Conservation (phyloP, 345 rosid species). For the Hibiscus tridactylites region DNA sequence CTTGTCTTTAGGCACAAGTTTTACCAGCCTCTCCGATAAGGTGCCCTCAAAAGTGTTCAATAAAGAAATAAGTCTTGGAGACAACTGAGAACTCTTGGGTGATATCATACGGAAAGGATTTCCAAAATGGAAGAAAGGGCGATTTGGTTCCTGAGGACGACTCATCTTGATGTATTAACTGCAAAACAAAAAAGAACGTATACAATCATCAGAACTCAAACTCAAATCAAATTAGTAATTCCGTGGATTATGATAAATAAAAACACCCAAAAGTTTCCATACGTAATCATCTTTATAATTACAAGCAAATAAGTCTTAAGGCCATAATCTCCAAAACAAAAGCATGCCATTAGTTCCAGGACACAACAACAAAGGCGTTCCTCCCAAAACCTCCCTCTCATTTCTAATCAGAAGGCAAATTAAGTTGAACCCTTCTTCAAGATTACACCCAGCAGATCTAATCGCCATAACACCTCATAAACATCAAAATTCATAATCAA, state of each 20-base stretch:
- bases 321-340: neutral
- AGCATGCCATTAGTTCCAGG: neutral
- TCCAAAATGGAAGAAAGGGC: constrained; percentile 74
- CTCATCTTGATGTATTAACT: constrained; percentile 55
- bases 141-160: constrained; percentile 61
- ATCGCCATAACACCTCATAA: neutral
- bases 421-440: neutral
- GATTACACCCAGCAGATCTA: neutral
- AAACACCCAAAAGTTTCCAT: neutral
- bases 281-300: neutral
- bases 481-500: too few species aligned
- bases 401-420: too few species aligned
- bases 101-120: constrained; percentile 76
- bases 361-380: neutral
- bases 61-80: constrained; percentile 41
- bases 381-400: neutral
- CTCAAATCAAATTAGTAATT: neutral
- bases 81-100: constrained; percentile 62
- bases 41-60: constrained; percentile 52
- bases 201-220: neutral
- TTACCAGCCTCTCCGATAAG: constrained; percentile 55
- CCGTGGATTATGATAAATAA: neutral
- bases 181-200: constrained; percentile 3
- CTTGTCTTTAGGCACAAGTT: constrained; percentile 53
- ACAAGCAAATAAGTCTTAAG: neutral